Evolutionary conservation across 2,329 filamentous ascomycete genomes (phyloP).

Genomic region (Emydomyces testavorans): DNA sequence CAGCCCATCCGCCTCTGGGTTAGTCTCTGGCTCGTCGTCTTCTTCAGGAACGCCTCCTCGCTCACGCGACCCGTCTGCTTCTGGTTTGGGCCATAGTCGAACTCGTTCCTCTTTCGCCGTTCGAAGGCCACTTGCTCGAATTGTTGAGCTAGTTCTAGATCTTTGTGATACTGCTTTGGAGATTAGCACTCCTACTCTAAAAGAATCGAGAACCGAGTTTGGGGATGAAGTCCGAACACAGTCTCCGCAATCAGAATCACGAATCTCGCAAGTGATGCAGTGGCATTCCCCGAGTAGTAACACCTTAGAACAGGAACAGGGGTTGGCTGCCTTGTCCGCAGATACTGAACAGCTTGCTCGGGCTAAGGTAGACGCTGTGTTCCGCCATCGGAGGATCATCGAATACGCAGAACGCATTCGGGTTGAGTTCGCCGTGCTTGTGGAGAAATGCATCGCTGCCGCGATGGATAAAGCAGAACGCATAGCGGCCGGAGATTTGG

Average conservation of each 20-base stretch:
- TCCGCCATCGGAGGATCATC: slow-evolving; percentile 81
- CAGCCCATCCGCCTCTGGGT: slow-evolving; percentile 55
- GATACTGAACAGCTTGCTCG: slow-evolving; percentile 79
- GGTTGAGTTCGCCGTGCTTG: slow-evolving; percentile 80
- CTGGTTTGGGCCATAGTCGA: slow-evolving; percentile 65
- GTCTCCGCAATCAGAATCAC: slow-evolving; percentile 89
- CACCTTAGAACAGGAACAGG: slow-evolving; percentile 85
- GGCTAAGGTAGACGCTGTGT: slow-evolving; percentile 83
- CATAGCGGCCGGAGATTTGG: slow-evolving; percentile 73
- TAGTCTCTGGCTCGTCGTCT: slow-evolving; percentile 58
- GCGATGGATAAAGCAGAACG: slow-evolving; percentile 80
- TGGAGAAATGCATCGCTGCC: slow-evolving; percentile 90
- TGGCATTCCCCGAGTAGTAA: slow-evolving; percentile 93
- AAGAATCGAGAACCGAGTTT: slow-evolving; percentile 57
- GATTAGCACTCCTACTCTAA: slow-evolving; percentile 86
- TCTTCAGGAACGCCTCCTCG: slow-evolving; percentile 54
- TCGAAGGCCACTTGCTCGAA: slow-evolving; percentile 75
- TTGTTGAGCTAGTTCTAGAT: slow-evolving; percentile 88
- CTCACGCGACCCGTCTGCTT: slow-evolving; percentile 54
- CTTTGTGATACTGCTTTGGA: slow-evolving; percentile 92
- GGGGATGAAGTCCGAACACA: slow-evolving; percentile 75
- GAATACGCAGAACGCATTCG: slow-evolving; percentile 95
- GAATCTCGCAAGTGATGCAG: slow-evolving; percentile 85
- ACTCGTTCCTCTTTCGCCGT: slow-evolving; percentile 75
- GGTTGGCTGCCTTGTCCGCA: slow-evolving; percentile 71